Evolutionary conservation across 2,329 filamentous ascomycete genomes (phyloP).

Genomic region (Myriosclerotinia duriaeana): DNA sequence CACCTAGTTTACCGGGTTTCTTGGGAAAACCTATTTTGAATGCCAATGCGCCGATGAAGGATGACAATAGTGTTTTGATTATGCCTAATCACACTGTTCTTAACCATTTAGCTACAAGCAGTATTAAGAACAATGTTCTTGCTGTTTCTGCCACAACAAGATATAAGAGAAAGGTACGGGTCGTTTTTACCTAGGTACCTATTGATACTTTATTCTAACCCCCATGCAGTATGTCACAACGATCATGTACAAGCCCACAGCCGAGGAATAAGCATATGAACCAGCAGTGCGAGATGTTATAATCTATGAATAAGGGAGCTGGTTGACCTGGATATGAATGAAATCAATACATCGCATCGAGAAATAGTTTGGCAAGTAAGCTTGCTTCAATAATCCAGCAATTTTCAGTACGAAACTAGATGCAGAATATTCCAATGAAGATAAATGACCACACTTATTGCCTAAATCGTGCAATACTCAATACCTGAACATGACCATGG

Average conservation of each 20-base stretch:
- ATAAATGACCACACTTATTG: not conserved
- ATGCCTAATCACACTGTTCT: conserved; percentile 97
- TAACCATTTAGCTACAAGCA: conserved; percentile 95
- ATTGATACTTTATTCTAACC: conserved; percentile 18
- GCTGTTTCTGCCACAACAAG: conserved; percentile 96
- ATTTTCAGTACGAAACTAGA: not conserved
- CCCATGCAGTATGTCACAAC: conserved; percentile 82
- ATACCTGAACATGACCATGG: not conserved
- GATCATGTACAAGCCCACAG: conserved; percentile 87
- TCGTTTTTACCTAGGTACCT: not conserved
- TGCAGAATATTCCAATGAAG: conserved; percentile 22
- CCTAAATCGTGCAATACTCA: not conserved
- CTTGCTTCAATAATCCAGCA: conserved; percentile 15
- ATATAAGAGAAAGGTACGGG: conserved; percentile 84
- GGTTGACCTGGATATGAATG: conserved; percentile 22
- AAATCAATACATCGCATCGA: conserved; percentile 1
- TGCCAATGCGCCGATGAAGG: conserved; percentile 86
- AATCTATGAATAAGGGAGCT: conserved; percentile 13
- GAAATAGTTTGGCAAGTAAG: conserved; percentile 13
- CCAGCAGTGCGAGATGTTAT: conserved; percentile 13
- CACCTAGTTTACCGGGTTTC: conserved; percentile 85
- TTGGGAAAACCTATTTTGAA: conserved; percentile 94
- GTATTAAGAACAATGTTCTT: conserved; percentile 93
- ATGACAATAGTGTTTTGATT: conserved; percentile 94
- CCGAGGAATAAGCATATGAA: conserved; percentile 46